Base-by-base conservation (phyloP, 2,329 filamentous ascomycete genomes). In the Sporothrix humicola region DNA sequence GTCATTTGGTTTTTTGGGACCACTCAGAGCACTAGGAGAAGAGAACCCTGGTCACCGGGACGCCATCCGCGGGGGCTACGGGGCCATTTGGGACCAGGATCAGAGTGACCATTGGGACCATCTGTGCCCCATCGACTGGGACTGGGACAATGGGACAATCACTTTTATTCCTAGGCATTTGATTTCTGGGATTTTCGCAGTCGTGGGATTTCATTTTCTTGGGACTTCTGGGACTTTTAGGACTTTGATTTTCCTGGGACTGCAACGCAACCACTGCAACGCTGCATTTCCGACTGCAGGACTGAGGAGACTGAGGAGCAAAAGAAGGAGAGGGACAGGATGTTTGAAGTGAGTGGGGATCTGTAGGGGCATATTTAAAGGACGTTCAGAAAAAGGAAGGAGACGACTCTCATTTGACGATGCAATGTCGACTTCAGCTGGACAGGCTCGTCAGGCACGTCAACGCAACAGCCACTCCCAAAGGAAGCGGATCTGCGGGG, bases 261-360 rank as follows among this genome's bases (percentile, higher is more conserved):
- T 66, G 42, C 42, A 46, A 65, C 59, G 42, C 37, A 48, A 26
- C 42, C 61, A 65, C n/a, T 46, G 42, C 61, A 65, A 65, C 61
- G 17, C n/a, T 48, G 31, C 31, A 37, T 37, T 37, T 37, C 7
- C 31, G 31, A 37, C 31, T 37, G 31, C 31, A 37, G 31, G 31
- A 37, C 31, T 37, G 31, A 37, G 31, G 31, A 7, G 4, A 37
- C 3, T 31, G 2, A 31, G 3, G 5, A 31, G 46, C 46, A 50
- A 50, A 20, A 46, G 61, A 7, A 66, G 42, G 46, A 20, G 8
- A 42, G 23, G 20, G 26, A 26, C 58, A 63, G 31, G 31, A 20
- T 44, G 58, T 66, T 66, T 66, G 61, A 48, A 66, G 61, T 66
- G 61, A 26, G 61, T 66, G 61, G 61, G 42, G 61, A 66, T 5